Evolutionary conservation across 257 asterid genomes (phyloP).

Genomic region (Fraxinus quadrangulata): DNA sequence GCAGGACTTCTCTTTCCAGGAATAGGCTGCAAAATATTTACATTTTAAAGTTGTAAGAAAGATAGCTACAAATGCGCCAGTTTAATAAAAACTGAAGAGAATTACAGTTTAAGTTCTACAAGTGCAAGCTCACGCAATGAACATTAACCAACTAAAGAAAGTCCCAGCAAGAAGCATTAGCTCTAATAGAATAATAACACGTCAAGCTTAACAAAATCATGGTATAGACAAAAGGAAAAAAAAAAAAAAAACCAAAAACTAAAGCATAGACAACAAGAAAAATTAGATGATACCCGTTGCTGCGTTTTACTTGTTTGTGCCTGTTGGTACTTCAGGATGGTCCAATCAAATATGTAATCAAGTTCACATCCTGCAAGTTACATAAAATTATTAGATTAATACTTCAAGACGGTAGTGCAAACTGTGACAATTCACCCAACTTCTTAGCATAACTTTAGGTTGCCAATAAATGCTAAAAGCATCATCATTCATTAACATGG

Average conservation of each 20-base stretch:
- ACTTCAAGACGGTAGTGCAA: conserved; percentile 13
- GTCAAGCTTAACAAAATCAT: not conserved
- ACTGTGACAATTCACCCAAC: not conserved
- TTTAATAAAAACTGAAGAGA: not conserved
- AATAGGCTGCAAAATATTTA: conserved; percentile 55
- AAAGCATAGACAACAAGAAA: conserved; percentile 22
- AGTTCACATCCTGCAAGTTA: conserved; percentile 73
- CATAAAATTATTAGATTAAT: conserved; percentile 25
- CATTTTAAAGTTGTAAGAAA: conserved; percentile 7
- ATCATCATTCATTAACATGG: not conserved
- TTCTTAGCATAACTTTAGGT: conserved; percentile 10
- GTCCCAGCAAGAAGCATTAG: not conserved
- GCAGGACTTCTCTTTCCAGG: conserved; percentile 86
- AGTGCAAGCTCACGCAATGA: conserved; percentile 2
- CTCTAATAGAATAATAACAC: not conserved
- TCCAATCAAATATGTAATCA: conserved; percentile 96
- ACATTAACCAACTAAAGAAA: not conserved
- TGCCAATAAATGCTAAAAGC: conserved; percentile 6
- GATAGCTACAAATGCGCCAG: not conserved
- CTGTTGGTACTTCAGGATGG: conserved; percentile 95
- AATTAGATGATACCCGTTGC: conserved; percentile 59
- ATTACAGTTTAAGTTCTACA: not conserved
- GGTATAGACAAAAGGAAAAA: not conserved
- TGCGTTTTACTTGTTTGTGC: conserved; percentile 77
- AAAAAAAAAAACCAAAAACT: conserved; percentile 15